Conservation (phyloP, 1,284 basidiomycete genomes). For the Mycosarcoma maydis region DNA sequence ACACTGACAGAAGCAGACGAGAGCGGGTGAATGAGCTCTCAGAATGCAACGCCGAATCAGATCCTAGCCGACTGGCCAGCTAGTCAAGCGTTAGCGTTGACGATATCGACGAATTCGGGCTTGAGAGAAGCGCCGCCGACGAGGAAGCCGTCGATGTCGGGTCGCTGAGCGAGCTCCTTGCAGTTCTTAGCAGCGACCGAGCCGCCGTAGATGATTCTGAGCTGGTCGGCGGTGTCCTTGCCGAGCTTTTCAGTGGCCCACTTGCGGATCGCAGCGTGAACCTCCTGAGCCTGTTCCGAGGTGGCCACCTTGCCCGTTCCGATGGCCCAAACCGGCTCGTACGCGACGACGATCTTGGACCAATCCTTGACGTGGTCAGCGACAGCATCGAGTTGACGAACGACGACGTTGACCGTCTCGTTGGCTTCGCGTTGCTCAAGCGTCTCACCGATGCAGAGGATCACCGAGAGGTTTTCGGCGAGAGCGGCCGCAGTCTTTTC, state of each 20-base stretch:
- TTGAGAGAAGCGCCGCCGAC: constrained; percentile 98
- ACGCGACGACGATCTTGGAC: constrained; percentile 92
- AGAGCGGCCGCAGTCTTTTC: constrained; percentile 82
- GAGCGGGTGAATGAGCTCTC: too few relatives aligned
- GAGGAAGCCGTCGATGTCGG: constrained; percentile 97
- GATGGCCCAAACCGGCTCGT: constrained; percentile 89
- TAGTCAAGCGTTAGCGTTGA: constrained; percentile 73
- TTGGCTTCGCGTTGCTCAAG: constrained; percentile 85
- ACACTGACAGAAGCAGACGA: too few relatives aligned
- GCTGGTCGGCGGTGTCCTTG: constrained; percentile 76
- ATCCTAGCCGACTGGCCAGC: constrained; percentile 38
- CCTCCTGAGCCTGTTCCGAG: constrained; percentile 86
- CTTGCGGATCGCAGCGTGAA: constrained; percentile 83
- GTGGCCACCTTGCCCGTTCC: constrained; percentile 97
- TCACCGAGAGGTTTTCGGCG: constrained; percentile 80
- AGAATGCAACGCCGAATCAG: constrained; percentile 1
- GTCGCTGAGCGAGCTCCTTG: constrained; percentile 74
- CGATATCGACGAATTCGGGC: constrained; percentile 83
- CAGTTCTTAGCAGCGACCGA: constrained; percentile 88
- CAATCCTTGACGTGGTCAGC: constrained; percentile 78
- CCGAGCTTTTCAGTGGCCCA: constrained; percentile 80
- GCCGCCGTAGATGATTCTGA: constrained; percentile 94
- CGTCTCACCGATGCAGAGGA: constrained; percentile 96
- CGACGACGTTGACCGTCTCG: constrained; percentile 82
- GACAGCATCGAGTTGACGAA: constrained; percentile 83